phyloP scores from a whole-genome alignment of 495 filamentous ascomycete genomes.

The Penicillium egyptiacum region DNA sequence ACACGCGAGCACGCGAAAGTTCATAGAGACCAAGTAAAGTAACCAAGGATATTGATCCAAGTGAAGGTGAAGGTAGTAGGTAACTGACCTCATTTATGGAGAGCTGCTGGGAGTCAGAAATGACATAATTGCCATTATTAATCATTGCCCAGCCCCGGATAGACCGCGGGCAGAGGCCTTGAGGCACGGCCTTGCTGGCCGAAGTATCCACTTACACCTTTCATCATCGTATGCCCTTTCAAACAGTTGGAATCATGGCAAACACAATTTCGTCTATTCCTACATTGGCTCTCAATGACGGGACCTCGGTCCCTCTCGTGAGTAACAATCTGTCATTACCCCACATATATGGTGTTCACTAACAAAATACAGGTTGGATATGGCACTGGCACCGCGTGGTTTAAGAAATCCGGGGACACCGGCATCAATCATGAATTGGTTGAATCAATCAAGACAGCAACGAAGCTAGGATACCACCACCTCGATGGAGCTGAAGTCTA shows the following conservation, averaged over 20 bases:
- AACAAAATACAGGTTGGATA: constrained; percentile 61
- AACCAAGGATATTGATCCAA: not conserved
- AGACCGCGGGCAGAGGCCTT: too few species aligned
- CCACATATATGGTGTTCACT: constrained; percentile 3
- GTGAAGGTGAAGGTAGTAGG: not conserved
- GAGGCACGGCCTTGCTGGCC: too few species aligned
- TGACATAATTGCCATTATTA: constrained; percentile 31
- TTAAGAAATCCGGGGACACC: constrained; percentile 45
- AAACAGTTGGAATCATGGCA: constrained; percentile 15
- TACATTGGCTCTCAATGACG: constrained; percentile 66
- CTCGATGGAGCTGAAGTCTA: constrained; percentile 84
- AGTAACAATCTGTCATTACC: constrained; percentile 18
- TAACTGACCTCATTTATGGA: not conserved
- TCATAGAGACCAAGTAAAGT: constrained; percentile 12
- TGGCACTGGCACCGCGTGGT: constrained; percentile 67
- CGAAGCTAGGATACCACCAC: constrained; percentile 70
- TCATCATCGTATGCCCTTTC: not conserved
- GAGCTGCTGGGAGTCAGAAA: not conserved
- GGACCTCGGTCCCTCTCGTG: constrained; percentile 70
- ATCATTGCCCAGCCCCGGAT: constrained; percentile 7
- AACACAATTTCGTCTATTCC: constrained; percentile 37
- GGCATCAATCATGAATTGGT: constrained; percentile 44
- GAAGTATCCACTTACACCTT: not conserved
- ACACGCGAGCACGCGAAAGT: constrained; percentile 6
- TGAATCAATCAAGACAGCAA: constrained; percentile 63